These are phyloP conservation scores for Coniochaeta hoffmannii DNA, from an alignment of 2,329 filamentous ascomycete genomes.

Conservation along the genomic window DNA sequence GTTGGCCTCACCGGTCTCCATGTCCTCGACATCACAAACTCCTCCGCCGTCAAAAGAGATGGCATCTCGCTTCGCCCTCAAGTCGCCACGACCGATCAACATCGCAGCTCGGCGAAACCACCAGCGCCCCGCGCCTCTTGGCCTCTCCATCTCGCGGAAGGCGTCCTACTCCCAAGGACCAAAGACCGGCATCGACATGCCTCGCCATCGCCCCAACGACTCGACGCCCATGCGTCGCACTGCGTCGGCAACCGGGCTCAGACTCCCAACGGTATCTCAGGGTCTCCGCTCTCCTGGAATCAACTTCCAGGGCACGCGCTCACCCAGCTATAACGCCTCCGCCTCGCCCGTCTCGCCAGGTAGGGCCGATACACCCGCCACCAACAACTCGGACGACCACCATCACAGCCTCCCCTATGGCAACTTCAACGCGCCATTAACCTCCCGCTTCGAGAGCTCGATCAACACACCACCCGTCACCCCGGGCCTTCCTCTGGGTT, in stretches of 20 bases:
- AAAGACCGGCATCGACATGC: constrained; percentile 40
- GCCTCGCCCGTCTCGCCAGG: background rate
- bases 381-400: constrained; percentile 30
- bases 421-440: constrained; percentile 14
- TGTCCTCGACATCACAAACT: constrained; percentile 16
- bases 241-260: constrained; percentile 22
- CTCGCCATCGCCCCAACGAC: constrained; percentile 32
- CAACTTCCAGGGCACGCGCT: constrained; percentile 17
- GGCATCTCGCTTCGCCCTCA: constrained; percentile 28
- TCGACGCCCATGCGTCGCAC: constrained; percentile 46
- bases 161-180: constrained; percentile 32
- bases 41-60: constrained; percentile 23
- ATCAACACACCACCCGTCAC: constrained; percentile 48
- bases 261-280: background rate
- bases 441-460: constrained; percentile 25
- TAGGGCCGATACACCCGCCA: constrained; percentile 31
- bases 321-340: background rate
- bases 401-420: constrained; percentile 17
- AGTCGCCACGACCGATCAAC: constrained; percentile 41
- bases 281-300: constrained; percentile 1
- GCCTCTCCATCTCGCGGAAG: constrained; percentile 34
- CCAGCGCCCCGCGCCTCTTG: constrained; percentile 39
- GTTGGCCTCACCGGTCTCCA: constrained; percentile 19
- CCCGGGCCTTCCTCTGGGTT: constrained; percentile 30
- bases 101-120: constrained; percentile 46